Evolutionary conservation across 2,329 filamentous ascomycete species (phyloP).

Genomic region (Hymenoscyphus salicellus): DNA sequence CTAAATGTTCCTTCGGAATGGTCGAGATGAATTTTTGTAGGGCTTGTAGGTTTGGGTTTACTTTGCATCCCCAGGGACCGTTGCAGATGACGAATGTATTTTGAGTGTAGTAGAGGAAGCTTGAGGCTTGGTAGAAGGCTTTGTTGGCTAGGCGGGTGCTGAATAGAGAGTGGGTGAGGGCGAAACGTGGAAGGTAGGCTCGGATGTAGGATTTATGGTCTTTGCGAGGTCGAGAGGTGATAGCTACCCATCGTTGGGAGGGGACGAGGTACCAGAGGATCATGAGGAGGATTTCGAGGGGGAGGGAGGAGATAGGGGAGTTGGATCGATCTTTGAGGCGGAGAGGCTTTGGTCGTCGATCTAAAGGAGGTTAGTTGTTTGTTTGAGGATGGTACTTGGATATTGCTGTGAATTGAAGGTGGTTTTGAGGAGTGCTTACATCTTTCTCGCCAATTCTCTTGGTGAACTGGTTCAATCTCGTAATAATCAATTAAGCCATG

Average conservation of each 20-base stretch:
- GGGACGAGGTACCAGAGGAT: neutral
- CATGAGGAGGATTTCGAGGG: neutral
- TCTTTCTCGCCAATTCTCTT: no score
- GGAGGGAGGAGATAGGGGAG: neutral
- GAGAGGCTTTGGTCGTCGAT: neutral
- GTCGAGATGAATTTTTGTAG: neutral
- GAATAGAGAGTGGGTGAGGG: neutral
- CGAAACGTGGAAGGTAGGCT: neutral
- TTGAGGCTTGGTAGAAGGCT: neutral
- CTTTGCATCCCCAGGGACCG: neutral
- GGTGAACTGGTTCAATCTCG: no score
- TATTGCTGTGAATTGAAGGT: no score
- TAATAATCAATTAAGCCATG: no score
- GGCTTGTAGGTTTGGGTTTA: neutral
- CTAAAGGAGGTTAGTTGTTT: no score
- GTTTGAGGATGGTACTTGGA: no score
- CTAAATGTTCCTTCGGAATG: neutral
- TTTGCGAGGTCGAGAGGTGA: neutral
- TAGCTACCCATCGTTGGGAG: neutral
- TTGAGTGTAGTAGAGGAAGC: neutral
- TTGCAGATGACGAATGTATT: neutral
- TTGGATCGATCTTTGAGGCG: neutral
- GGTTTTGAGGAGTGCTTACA: no score
- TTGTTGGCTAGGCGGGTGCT: neutral
- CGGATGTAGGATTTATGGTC: neutral